Base-by-base conservation (phyloP, 2,329 filamentous ascomycete species). In the Akanthomyces lecanii region DNA sequence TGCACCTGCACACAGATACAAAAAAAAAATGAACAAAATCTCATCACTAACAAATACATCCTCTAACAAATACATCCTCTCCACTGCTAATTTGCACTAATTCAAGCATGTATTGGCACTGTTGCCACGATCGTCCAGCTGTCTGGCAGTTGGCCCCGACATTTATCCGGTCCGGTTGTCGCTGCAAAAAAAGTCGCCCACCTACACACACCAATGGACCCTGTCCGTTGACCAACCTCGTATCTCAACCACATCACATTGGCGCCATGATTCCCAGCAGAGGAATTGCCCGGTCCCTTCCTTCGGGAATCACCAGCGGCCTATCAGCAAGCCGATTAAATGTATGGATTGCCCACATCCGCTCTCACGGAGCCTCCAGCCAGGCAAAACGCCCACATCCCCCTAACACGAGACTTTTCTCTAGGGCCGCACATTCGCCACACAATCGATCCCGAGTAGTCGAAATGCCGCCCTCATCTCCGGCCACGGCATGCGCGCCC, bases 181-280 rank as follows among this genome's bases (percentile, higher is more conserved):
- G 53, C 62, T 63, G 63, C 54, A 64, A 70, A 70, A 76, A 76
- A 75, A 72, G 65, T 68, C 63, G 66, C 67, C 67, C 62, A 47
- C 23, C 14, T 25, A 36, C 53, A 69, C 64, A 64, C 67, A 40
- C 68, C 62, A 64, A 66, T 53, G 40, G 36, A 61, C 64, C 67
- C 64, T 64, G 63, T 63, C 69, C 65, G 59, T 62, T 58, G 63
- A 66, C 56, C 57, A 45, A 28, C 30, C 33, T 59, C 45, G n/a
- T 51, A 50, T 63, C 59, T 51, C 63, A 51, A 66, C 50, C 48
- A 8, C 61, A 60, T 52, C 53, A 44, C 53, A 63, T 65, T 69
- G 70, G 67, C 72, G 74, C 67, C 64, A 80, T 80, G 78, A 74
- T 80, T 70, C 76, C 77, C 63, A 79, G 78, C 66, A 76, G 77